Conservation (phyloP, 768 basidiomycete species). For the Asterophora lycoperdoides region DNA sequence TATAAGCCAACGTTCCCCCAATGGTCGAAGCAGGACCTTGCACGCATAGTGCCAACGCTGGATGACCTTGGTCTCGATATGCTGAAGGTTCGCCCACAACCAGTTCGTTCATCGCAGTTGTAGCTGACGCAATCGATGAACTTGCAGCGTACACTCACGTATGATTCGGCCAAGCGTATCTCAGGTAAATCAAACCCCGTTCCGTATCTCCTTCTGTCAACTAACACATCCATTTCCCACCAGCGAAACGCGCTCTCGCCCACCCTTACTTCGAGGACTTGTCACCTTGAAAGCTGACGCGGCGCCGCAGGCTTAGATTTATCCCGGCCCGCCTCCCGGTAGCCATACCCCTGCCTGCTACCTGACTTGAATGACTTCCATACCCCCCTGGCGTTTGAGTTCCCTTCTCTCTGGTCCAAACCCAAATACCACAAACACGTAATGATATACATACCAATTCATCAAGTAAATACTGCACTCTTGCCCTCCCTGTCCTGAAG, state of each 20-base stretch:
- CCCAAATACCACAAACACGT: conserved; percentile 1
- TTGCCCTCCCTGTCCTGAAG: too few species aligned
- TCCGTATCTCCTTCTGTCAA: conserved; percentile 9
- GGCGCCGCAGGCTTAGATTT: too few species aligned
- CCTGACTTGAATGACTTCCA: conserved; percentile 4
- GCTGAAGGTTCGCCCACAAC: conserved; percentile 46
- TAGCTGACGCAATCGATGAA: too few species aligned
- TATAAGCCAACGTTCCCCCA: conserved; percentile 97
- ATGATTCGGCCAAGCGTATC: conserved; percentile 89
- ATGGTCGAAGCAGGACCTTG: conserved; percentile 80
- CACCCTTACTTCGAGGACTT: conserved; percentile 50
- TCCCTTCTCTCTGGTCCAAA: conserved; percentile 5
- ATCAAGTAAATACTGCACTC: too few species aligned
- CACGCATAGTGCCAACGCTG: conserved; percentile 58
- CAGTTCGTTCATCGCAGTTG: background rate
- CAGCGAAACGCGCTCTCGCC: conserved; percentile 53
- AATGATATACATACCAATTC: conserved; percentile 4
- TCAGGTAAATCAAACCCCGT: conserved; percentile 59
- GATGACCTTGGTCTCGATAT: conserved; percentile 80
- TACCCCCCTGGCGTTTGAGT: background rate
- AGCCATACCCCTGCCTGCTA: background rate
- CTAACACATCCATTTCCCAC: conserved; percentile 40
- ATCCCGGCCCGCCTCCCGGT: too few species aligned
- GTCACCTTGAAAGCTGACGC: conserved; percentile 18
- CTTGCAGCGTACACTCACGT: conserved; percentile 64